Evolutionary conservation across 1,139 yeast species (phyloP).

Genomic region (Candida freyschussii): DNA sequence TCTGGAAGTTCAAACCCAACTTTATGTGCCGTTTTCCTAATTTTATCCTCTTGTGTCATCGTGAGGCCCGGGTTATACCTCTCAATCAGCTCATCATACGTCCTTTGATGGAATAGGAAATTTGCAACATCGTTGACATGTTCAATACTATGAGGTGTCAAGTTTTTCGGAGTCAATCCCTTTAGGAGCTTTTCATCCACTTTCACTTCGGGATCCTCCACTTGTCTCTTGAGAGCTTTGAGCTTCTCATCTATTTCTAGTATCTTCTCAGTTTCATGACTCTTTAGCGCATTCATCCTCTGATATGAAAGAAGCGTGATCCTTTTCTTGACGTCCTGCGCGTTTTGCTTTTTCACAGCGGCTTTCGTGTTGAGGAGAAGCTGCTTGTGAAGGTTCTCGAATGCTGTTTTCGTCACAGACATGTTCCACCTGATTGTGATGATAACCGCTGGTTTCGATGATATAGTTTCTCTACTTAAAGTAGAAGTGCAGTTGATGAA

Average conservation of each 20-base stretch:
- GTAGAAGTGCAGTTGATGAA: too few relatives aligned
- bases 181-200: conserved; percentile 14
- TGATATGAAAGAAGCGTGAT: conserved; percentile 51
- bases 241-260: conserved; percentile 34
- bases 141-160: conserved; percentile 16
- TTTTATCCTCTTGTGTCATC: conserved; percentile 73
- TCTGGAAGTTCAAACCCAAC: conserved; percentile 73
- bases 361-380: conserved; percentile 41
- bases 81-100: conserved; percentile 72
- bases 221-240: conserved; percentile 27
- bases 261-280: conserved; percentile 18
- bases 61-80: conserved; percentile 83
- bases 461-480: too few relatives aligned
- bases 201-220: conserved; percentile 23
- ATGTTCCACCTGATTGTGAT: too few relatives aligned
- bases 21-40: conserved; percentile 71
- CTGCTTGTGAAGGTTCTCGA: conserved; percentile 36
- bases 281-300: conserved; percentile 41
- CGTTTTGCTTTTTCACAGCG: conserved; percentile 39
- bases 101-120: conserved; percentile 69
- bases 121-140: conserved; percentile 34
- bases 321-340: conserved; percentile 44
- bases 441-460: too few relatives aligned
- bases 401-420: conserved; percentile 17
- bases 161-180: conserved; percentile 13